Evolutionary conservation across 192 early-diverging fungal species (phyloP).

Genomic region (Linnemannia hyalina): DNA sequence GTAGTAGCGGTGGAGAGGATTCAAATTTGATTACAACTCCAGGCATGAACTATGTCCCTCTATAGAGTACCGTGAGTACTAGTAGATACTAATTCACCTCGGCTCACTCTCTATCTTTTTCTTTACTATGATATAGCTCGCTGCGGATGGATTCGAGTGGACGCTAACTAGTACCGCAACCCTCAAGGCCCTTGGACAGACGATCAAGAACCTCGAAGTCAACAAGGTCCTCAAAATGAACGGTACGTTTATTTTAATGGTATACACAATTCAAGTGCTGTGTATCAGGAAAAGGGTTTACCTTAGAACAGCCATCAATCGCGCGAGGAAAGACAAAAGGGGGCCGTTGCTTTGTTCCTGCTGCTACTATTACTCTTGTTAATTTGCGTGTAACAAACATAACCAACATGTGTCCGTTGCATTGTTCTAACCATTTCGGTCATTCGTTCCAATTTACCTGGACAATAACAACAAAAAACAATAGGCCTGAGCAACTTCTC

Average conservation of each 20-base stretch:
- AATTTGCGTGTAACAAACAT: neutral
- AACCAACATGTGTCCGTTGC: neutral
- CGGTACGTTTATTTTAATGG: conserved; percentile 2
- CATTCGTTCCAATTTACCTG: neutral
- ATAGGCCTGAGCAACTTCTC: conserved; percentile 46
- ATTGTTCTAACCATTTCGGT: neutral
- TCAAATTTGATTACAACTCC: neutral
- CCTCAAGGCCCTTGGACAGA: conserved; percentile 41
- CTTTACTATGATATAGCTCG: neutral
- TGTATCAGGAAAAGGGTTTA: neutral
- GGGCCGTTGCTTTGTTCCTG: too few species aligned
- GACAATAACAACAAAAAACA: neutral
- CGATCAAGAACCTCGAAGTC: conserved; percentile 42
- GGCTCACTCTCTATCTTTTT: neutral
- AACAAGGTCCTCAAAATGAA: conserved; percentile 48
- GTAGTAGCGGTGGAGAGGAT: neutral
- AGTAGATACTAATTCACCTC: neutral
- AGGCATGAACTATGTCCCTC: neutral
- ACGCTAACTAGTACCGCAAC: conserved; percentile 37
- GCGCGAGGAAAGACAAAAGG: too few species aligned
- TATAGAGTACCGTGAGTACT: too few species aligned
- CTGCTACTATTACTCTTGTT: too few species aligned
- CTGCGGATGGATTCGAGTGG: conserved; percentile 33
- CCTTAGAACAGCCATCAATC: too few species aligned
- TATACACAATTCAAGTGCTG: neutral